Base-by-base conservation (phyloP, 306 rosid genomes). In the Citrullus amarus region DNA sequence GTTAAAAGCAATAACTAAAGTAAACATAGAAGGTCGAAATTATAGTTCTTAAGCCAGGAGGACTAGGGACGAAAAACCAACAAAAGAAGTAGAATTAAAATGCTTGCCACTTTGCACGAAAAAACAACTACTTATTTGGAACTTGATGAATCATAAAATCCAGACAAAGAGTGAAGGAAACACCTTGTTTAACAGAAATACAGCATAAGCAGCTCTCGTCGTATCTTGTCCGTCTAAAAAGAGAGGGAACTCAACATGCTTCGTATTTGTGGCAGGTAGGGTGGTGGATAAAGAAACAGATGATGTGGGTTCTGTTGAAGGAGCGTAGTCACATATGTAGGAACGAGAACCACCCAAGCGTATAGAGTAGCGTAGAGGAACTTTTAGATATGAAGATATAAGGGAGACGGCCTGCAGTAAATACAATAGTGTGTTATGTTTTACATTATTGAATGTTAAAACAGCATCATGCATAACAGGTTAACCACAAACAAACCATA, bases 201-300 rank as follows among this genome's bases (percentile, higher is more conserved):
- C 91, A 32, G 97, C 99, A 81, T 96, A 96, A 80, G 93, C 97
- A 10, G 97, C 96, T 84, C 91, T 92, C 38, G 98, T 92, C 69
- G 96, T 96, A 87, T 96, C 99, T 83, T 92, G 98, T 66, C 98
- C 99, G 69, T 96, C 96, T 83, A 91, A 85, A 82, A 86, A 92
- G 15, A 96, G 98, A 61, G 99, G 98, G 79, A 96, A 96, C 79
- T 91, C 96, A 79, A 89, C 83, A 48, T 82, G 89, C 82, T 88
- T 96, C 83, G 46, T 76, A 56, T 85, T 86, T 79, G 84, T 71
- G 79, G 60, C 76, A 81, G 81, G 78, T 75, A 60, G 79, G 71
- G 75, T 58, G 81, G 82, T 85, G 79, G 88, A 80, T 43, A 90
- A 84, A 38, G 85, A 78, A 81, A 87, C 96, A 57, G 92, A 81